phyloP scores from a whole-genome alignment of 106 monocot species.

The Platanthera guangdongensis region DNA sequence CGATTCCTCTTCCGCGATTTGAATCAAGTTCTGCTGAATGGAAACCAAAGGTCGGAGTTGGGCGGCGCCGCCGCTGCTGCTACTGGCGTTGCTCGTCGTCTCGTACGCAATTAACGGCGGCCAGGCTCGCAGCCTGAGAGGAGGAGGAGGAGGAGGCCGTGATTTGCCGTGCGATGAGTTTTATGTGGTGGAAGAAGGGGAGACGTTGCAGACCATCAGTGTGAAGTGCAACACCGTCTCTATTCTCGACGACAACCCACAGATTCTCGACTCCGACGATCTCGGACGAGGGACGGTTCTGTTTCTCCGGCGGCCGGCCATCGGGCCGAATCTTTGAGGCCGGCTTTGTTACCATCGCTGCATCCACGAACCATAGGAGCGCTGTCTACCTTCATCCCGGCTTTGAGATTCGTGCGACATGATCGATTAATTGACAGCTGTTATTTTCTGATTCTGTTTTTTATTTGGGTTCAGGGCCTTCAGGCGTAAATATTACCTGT shows the following conservation, averaged over 20 bases:
- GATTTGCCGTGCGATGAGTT: slow-evolving; percentile 12
- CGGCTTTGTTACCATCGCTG: too few species aligned
- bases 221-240: slow-evolving; percentile 17
- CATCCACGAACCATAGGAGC: too few species aligned
- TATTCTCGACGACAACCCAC: slow-evolving; percentile 22
- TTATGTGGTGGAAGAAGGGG: slow-evolving; percentile 23
- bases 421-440: too few species aligned
- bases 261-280: slow-evolving; percentile 22
- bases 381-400: too few species aligned
- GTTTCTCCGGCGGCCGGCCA: neutral
- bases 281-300: slow-evolving; percentile 27
- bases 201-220: slow-evolving; percentile 28
- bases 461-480: too few species aligned
- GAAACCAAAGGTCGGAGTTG: neutral
- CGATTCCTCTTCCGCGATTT: neutral
- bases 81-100: neutral
- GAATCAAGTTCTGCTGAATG: too few species aligned
- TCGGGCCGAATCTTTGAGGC: too few species aligned
- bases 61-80: neutral
- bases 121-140: neutral
- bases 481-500: too few species aligned
- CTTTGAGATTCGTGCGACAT: too few species aligned
- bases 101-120: neutral
- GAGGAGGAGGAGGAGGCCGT: neutral
- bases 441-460: too few species aligned